phyloP scores from a whole-genome alignment of 768 basidiomycete species.

The Hygrocybe coccinea region DNA sequence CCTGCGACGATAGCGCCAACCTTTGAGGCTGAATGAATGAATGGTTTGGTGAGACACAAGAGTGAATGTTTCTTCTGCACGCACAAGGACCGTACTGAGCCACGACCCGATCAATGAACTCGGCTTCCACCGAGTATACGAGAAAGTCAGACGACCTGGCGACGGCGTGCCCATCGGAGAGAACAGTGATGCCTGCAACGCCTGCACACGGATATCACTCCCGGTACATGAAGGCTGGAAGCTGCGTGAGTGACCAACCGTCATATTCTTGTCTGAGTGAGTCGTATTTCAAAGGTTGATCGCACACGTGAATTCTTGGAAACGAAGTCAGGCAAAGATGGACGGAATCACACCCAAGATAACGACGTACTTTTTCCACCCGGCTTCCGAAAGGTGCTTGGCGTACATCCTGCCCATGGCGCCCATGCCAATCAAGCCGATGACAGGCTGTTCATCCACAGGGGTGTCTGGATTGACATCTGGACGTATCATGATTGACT shows the following conservation, averaged over 20 bases:
- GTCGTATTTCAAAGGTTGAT: slow-evolving; percentile 70
- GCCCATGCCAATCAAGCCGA: slow-evolving; percentile 96
- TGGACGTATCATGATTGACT: slow-evolving; percentile 10
- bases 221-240: neutral
- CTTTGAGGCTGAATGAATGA: slow-evolving; percentile 67
- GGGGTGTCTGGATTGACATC: slow-evolving; percentile 32
- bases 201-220: slow-evolving; percentile 29
- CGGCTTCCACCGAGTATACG: slow-evolving; percentile 93
- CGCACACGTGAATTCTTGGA: slow-evolving; percentile 83
- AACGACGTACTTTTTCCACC: slow-evolving; percentile 72
- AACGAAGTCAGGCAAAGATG: slow-evolving; percentile 8
- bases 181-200: slow-evolving; percentile 57
- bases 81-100: slow-evolving; percentile 86
- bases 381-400: slow-evolving; percentile 63
- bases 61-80: slow-evolving; percentile 29
- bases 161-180: slow-evolving; percentile 81
- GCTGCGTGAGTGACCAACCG: slow-evolving; percentile 36
- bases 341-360: slow-evolving; percentile 4
- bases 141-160: slow-evolving; percentile 89
- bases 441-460: slow-evolving; percentile 54
- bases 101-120: slow-evolving; percentile 79
- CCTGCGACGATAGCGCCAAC: slow-evolving; percentile 88
- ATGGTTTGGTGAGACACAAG: slow-evolving; percentile 2
- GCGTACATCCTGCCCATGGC: slow-evolving; percentile 98
- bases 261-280: slow-evolving; percentile 54